Conservation (phyloP, 345 rosid species). For the Psidium friedrichsthalianum region DNA sequence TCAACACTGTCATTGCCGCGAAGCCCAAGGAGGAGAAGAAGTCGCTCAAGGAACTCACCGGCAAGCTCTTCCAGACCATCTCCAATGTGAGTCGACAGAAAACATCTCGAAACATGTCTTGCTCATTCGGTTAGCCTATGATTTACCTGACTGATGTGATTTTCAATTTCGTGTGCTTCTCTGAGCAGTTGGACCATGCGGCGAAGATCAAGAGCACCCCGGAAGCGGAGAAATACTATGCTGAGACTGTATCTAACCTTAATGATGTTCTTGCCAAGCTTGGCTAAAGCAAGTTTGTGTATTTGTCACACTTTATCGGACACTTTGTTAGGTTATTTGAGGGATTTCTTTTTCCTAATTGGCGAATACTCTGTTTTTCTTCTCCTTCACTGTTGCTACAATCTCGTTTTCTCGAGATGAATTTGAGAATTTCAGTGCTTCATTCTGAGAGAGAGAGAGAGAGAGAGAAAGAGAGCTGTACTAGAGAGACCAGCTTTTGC, state of each 20-base stretch:
- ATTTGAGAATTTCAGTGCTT: background rate
- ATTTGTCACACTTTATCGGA: background rate
- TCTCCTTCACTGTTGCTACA: background rate
- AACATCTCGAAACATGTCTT: background rate
- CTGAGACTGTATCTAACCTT: constrained; percentile 58
- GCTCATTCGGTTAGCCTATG: background rate
- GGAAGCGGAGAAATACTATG: constrained; percentile 80
- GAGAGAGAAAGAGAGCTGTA: background rate
- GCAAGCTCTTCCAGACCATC: constrained; percentile 64
- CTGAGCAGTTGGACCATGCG: constrained; percentile 70
- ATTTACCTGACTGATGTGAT: background rate
- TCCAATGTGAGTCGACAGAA: constrained; percentile 24
- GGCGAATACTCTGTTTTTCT: background rate
- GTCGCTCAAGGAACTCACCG: constrained; percentile 52
- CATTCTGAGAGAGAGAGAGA: background rate
- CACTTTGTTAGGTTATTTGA: background rate
- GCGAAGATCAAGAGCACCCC: constrained; percentile 78
- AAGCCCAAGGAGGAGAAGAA: constrained; percentile 72
- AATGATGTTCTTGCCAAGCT: constrained; percentile 83
- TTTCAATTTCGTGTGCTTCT: background rate
- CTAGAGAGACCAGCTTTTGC: background rate
- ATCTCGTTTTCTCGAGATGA: background rate
- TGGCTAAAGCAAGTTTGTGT: constrained; percentile 35
- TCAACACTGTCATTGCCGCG: constrained; percentile 69
- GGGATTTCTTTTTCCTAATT: background rate